Percentiles rank a stretch among this genome's conserved stretches.
These are phyloP conservation scores for Trichocladium uniseriatum DNA, from an alignment of 495 filamentous ascomycete species.

Conservation along the genomic window DNA sequence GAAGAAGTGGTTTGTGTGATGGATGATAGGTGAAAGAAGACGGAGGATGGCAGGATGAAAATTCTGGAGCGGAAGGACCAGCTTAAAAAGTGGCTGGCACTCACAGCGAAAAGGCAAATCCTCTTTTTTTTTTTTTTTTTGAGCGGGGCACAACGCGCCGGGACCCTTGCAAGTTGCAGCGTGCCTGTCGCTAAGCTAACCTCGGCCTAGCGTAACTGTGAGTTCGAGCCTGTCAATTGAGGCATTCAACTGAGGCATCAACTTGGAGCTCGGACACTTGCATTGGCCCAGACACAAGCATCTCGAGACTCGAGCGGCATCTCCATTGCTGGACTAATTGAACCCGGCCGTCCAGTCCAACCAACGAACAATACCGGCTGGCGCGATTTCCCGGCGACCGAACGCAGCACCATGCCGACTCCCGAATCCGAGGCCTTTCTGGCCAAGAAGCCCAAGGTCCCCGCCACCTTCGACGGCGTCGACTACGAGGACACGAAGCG, in stretches of 20 bases:
- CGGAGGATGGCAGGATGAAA: conserved; percentile 14
- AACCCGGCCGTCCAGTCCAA: conserved; percentile 6
- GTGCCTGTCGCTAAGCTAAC: no score
- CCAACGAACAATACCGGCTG: conserved; percentile 1
- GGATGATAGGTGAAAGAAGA: conserved; percentile 7
- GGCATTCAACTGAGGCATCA: conserved; percentile 7
- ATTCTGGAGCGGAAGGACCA: conserved; percentile 12
- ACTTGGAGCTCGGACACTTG: conserved; percentile 8
- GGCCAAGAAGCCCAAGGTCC: conserved; percentile 86
- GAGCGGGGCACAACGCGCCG: no score
- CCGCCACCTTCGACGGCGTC: conserved; percentile 92
- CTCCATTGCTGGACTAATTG: conserved; percentile 8
- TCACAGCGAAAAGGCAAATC: no score
- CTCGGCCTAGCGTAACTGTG: neutral
- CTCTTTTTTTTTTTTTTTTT: no score
- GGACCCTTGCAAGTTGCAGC: no score
- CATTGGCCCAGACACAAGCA: conserved; percentile 1
- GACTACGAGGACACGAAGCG: conserved; percentile 88
- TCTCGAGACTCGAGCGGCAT: conserved; percentile 7
- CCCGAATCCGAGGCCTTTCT: conserved; percentile 89
- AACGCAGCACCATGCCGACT: conserved; percentile 52
- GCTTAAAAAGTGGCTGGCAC: neutral
- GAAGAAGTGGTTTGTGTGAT: conserved; percentile 12
- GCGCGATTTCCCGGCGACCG: neutral
- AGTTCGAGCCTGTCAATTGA: conserved; percentile 9